A percentile compares a stretch with the other conserved stretches of the same genome.
phyloP scores from a whole-genome alignment of 805 yeast genomes.

The Sugiyamaella boreocaroliniensis region DNA sequence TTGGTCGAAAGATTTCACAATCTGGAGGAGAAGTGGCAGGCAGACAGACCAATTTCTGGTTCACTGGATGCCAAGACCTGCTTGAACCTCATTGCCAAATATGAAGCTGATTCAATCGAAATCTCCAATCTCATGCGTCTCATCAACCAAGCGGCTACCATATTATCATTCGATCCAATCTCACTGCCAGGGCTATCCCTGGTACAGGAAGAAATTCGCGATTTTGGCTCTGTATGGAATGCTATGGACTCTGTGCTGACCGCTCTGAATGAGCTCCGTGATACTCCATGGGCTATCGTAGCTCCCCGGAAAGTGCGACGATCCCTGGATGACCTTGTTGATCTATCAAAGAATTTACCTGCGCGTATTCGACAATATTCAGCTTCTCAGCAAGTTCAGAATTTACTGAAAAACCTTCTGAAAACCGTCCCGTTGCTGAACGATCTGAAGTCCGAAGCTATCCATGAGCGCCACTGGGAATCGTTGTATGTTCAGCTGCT shows the following conservation, averaged over 20 bases:
- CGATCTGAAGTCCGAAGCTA: conserved; percentile 48
- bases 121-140: conserved; percentile 16
- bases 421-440: conserved; percentile 36
- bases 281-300: conserved; percentile 43
- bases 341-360: conserved; percentile 47
- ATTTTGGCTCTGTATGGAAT: conserved; percentile 58
- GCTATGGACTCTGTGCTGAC: conserved; percentile 48
- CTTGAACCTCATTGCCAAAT: conserved; percentile 21
- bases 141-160: conserved; percentile 31
- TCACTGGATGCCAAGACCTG: conserved; percentile 25
- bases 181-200: conserved; percentile 27
- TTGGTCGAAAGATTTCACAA: conserved; percentile 30
- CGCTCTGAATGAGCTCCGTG: conserved; percentile 38
- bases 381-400: conserved; percentile 58
- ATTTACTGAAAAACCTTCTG: conserved; percentile 36
- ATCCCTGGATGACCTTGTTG: conserved; percentile 45
- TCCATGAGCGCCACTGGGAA: conserved; percentile 66
- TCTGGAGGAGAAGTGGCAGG: conserved; percentile 43
- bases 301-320: conserved; percentile 41
- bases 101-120: conserved; percentile 21
- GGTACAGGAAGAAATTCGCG: conserved; percentile 44
- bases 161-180: conserved; percentile 32
- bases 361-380: conserved; percentile 55
- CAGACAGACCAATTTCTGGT: conserved; percentile 27
- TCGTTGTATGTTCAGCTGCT: conserved; percentile 35